phyloP scores from a whole-genome alignment of 1,284 basidiomycete genomes.

The Fomitopsis betulina region DNA sequence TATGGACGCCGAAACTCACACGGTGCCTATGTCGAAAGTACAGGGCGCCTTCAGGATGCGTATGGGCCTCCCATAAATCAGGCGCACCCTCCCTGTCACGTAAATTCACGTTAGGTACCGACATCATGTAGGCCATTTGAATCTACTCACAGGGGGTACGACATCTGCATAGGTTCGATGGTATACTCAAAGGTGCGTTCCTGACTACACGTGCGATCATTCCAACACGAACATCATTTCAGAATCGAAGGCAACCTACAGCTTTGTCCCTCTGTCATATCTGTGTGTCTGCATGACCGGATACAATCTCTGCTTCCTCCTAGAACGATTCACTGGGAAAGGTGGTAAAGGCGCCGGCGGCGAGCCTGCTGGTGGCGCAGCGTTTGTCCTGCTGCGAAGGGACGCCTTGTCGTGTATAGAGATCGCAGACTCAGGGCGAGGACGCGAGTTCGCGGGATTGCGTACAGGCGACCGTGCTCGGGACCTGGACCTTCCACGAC shows the following conservation, averaged over 20 bases:
- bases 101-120: background rate
- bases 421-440: background rate
- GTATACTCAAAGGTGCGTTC: slow-evolving; percentile 2
- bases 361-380: slow-evolving; percentile 7
- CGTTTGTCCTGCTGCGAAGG: slow-evolving; percentile 3
- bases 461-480: slow-evolving; percentile 5
- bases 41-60: slow-evolving; percentile 26
- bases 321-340: background rate
- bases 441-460: background rate
- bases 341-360: background rate
- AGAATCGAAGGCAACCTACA: slow-evolving; percentile 5
- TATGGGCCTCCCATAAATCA: slow-evolving; percentile 16
- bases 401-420: background rate
- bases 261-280: slow-evolving; percentile 14
- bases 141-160: slow-evolving; percentile 12
- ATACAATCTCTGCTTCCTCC: slow-evolving; percentile 10
- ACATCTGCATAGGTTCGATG: slow-evolving; percentile 12
- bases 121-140: background rate
- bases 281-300: slow-evolving; percentile 12
- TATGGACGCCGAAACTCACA: slow-evolving; percentile 10
- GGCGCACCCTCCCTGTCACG: slow-evolving; percentile 14
- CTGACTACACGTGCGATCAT: background rate
- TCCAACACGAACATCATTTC: background rate
- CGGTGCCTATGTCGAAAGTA: slow-evolving; percentile 21
- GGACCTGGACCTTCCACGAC: slow-evolving; percentile 12